Conservation (phyloP, 2,329 filamentous ascomycete species). For the Aspergillus sp. region DNA sequence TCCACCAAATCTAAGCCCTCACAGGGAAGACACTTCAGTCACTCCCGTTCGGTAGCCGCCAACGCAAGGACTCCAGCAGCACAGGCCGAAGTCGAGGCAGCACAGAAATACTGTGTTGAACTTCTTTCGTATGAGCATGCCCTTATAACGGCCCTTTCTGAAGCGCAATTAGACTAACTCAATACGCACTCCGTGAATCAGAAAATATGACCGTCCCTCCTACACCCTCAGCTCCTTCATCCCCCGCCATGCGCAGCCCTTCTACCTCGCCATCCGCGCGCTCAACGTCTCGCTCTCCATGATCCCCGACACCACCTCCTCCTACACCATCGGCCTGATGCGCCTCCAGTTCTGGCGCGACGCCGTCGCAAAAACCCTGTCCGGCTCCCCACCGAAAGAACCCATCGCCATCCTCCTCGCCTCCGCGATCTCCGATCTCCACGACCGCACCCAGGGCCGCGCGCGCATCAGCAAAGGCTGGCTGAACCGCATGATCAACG, state of each 20-base stretch:
- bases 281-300: constrained; percentile 90
- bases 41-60: constrained; percentile 13
- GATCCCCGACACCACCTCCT: constrained; percentile 86
- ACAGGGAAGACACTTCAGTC: constrained; percentile 27
- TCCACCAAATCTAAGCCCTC: constrained; percentile 5
- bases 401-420: constrained; percentile 84
- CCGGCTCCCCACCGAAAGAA: constrained; percentile 78
- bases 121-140: constrained; percentile 50
- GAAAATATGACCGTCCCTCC: constrained; percentile 85
- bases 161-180: too few species aligned
- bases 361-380: constrained; percentile 72
- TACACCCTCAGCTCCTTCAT: constrained; percentile 84
- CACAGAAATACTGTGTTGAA: constrained; percentile 58
- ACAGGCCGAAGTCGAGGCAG: constrained; percentile 52
- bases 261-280: constrained; percentile 85
- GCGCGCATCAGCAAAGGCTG: constrained; percentile 64
- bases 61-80: constrained; percentile 24
- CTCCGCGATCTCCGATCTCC: constrained; percentile 62
- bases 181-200: constrained; percentile 32
- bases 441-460: constrained; percentile 44
- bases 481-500: constrained; percentile 73
- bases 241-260: constrained; percentile 68
- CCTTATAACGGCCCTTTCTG: neutral
- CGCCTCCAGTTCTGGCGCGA: constrained; percentile 96
- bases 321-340: constrained; percentile 79